phyloP scores from a whole-genome alignment of 2,329 filamentous ascomycete genomes.

The Diaporthe ilicicola region DNA sequence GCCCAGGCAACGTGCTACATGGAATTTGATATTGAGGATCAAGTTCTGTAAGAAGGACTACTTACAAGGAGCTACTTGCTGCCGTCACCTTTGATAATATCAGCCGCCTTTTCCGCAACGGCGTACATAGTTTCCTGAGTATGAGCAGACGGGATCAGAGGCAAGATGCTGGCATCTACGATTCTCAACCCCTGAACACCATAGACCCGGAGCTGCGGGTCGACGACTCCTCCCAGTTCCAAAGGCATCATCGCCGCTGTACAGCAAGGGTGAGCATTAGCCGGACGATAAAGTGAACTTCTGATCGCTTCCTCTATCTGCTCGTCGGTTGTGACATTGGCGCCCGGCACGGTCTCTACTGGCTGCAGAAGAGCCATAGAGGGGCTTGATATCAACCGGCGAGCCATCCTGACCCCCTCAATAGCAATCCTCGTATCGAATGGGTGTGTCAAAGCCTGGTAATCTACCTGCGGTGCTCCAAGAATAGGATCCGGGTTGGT shows the following conservation, averaged over 20 bases:
- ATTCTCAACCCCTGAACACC: slow-evolving; percentile 23
- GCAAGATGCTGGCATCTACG: slow-evolving; percentile 29
- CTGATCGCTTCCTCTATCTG: slow-evolving; percentile 40
- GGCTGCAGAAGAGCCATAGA: slow-evolving; percentile 43
- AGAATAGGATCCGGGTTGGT: slow-evolving; percentile 43
- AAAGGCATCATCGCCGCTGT: slow-evolving; percentile 52
- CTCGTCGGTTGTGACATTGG: slow-evolving; percentile 43
- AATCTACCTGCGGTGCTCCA: slow-evolving; percentile 48
- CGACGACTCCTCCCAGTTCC: slow-evolving; percentile 51
- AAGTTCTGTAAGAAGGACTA: not conserved
- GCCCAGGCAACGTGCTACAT: not conserved
- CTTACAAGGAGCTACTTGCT: not conserved
- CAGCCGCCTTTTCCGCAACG: slow-evolving; percentile 29
- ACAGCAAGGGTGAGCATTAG: slow-evolving; percentile 48
- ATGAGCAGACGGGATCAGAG: slow-evolving; percentile 26
- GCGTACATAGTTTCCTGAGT: slow-evolving; percentile 29
- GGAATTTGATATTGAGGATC: not conserved
- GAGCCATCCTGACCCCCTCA: slow-evolving; percentile 48
- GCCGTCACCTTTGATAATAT: not conserved
- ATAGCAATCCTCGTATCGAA: slow-evolving; percentile 48
- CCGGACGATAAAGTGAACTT: slow-evolving; percentile 33
- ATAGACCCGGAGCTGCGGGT: slow-evolving; percentile 35
- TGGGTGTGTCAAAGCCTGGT: slow-evolving; percentile 48
- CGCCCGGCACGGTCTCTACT: slow-evolving; percentile 44
- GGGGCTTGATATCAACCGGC: slow-evolving; percentile 46